Percentiles rank a stretch among this genome's conserved stretches.
Evolutionary conservation across 1,284 basidiomycete genomes (phyloP).

Genomic region (Thecaphora frezii): DNA sequence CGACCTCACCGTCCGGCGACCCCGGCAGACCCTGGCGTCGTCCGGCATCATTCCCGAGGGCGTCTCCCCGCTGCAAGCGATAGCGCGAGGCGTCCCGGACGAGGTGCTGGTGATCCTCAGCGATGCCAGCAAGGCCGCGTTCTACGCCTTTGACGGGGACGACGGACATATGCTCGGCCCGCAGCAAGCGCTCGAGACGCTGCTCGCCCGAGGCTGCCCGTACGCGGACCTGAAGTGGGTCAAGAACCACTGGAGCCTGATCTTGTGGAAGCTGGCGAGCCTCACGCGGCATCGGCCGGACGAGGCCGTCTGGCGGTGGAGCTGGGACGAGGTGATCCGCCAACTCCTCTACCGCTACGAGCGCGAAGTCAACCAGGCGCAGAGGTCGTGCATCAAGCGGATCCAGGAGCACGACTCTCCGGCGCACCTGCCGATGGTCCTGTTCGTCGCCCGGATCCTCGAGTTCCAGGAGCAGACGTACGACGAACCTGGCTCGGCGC

Average conservation of each 20-base stretch:
- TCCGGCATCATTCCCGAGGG: conserved; percentile 23
- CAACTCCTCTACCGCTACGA: conserved; percentile 91
- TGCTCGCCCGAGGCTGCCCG: conserved; percentile 27
- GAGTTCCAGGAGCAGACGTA: conserved; percentile 21
- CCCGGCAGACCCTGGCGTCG: conserved; percentile 14
- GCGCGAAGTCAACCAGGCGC: conserved; percentile 76
- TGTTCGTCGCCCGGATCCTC: conserved; percentile 76
- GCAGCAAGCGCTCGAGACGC: conserved; percentile 23
- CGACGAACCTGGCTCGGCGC: conserved; percentile 7
- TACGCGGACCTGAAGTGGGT: conserved; percentile 79
- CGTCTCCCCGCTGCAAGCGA: conserved; percentile 23
- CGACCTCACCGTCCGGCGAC: neutral
- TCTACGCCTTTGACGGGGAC: conserved; percentile 37
- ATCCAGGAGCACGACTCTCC: conserved; percentile 77
- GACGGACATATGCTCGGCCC: conserved; percentile 21
- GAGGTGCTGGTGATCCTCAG: conserved; percentile 42
- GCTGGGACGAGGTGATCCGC: conserved; percentile 64
- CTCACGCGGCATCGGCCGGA: conserved; percentile 69
- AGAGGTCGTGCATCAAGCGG: conserved; percentile 76
- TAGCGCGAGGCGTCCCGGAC: conserved; percentile 35
- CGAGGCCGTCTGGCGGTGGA: conserved; percentile 24
- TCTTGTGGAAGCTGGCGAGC: conserved; percentile 92
- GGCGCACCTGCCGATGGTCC: conserved; percentile 73
- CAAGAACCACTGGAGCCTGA: conserved; percentile 82
- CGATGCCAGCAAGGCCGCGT: conserved; percentile 23